Evolutionary conservation across 805 yeast genomes (phyloP).

Genomic region (Candida morakotiae): DNA sequence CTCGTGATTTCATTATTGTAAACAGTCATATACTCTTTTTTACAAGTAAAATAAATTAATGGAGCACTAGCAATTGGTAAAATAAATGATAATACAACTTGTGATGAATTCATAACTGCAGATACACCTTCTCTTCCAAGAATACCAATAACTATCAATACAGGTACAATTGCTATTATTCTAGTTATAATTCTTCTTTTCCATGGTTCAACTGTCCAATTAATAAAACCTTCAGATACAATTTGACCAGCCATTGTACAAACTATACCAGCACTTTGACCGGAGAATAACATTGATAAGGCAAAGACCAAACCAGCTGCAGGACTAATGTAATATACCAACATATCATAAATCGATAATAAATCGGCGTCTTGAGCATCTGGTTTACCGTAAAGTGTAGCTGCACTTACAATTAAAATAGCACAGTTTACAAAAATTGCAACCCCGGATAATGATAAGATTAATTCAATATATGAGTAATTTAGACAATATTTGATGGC

Average conservation of each 20-base stretch:
- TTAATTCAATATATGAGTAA: slow-evolving; percentile 37
- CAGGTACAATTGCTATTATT: slow-evolving; percentile 40
- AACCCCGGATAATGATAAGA: slow-evolving; percentile 36
- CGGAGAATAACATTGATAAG: slow-evolving; percentile 42
- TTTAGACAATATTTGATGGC: slow-evolving; percentile 40
- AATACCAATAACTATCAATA: slow-evolving; percentile 30
- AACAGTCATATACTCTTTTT: slow-evolving; percentile 37
- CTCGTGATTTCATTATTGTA: slow-evolving; percentile 16
- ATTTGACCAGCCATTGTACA: slow-evolving; percentile 49
- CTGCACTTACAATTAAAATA: slow-evolving; percentile 42
- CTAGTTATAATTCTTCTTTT: slow-evolving; percentile 38
- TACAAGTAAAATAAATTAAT: slow-evolving; percentile 40
- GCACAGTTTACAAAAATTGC: slow-evolving; percentile 45
- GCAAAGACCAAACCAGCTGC: slow-evolving; percentile 44
- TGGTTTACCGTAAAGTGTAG: slow-evolving; percentile 37
- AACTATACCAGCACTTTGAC: slow-evolving; percentile 46
- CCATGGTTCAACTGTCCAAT: slow-evolving; percentile 44
- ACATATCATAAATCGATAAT: slow-evolving; percentile 41
- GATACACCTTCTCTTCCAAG: slow-evolving; percentile 44
- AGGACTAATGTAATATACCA: slow-evolving; percentile 40
- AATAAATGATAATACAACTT: slow-evolving; percentile 41
- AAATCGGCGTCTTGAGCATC: slow-evolving; percentile 45
- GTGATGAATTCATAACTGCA: slow-evolving; percentile 42
- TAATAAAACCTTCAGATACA: slow-evolving; percentile 42
- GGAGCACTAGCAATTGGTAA: slow-evolving; percentile 44